These are phyloP conservation scores for Hansenula anomala DNA, from an alignment of 1,139 yeast genomes.

Conservation along the genomic window DNA sequence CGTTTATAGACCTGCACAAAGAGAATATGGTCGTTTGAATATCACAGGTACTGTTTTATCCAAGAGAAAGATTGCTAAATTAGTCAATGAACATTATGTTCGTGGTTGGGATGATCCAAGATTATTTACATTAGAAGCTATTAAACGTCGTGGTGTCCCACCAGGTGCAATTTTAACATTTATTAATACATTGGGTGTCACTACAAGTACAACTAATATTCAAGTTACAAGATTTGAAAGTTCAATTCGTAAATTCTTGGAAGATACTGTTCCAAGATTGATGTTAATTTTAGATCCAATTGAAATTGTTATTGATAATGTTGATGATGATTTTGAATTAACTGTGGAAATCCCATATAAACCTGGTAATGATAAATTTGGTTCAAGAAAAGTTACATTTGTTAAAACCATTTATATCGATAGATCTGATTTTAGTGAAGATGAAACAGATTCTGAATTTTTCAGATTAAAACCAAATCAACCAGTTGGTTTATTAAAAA, in stretches of 20 bases:
- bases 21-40: slow-evolving; percentile 96
- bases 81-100: slow-evolving; percentile 76
- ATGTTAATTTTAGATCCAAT: slow-evolving; percentile 92
- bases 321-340: slow-evolving; percentile 70
- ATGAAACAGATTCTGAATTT: slow-evolving; percentile 51
- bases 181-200: slow-evolving; percentile 93
- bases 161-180: slow-evolving; percentile 97
- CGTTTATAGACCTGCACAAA: slow-evolving; percentile 96
- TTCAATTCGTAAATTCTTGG: slow-evolving; percentile 82
- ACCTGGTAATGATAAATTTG: slow-evolving; percentile 72
- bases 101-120: slow-evolving; percentile 99
- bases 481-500: slow-evolving; percentile 93
- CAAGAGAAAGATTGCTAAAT: slow-evolving; percentile 90
- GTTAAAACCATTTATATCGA: slow-evolving; percentile 79
- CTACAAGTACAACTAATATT: slow-evolving; percentile 88
- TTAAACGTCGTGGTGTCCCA: slow-evolving; percentile 96
- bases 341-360: slow-evolving; percentile 79
- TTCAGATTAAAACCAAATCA: slow-evolving; percentile 88
- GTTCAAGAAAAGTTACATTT: slow-evolving; percentile 74
- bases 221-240: slow-evolving; percentile 87
- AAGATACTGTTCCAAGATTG: slow-evolving; percentile 88
- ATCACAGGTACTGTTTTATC: slow-evolving; percentile 92
- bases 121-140: slow-evolving; percentile 87
- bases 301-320: slow-evolving; percentile 76
- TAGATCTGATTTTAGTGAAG: slow-evolving; percentile 78